Conservation (phyloP, 176 grass and related monocot genomes). For the Ensete glaucum region DNA sequence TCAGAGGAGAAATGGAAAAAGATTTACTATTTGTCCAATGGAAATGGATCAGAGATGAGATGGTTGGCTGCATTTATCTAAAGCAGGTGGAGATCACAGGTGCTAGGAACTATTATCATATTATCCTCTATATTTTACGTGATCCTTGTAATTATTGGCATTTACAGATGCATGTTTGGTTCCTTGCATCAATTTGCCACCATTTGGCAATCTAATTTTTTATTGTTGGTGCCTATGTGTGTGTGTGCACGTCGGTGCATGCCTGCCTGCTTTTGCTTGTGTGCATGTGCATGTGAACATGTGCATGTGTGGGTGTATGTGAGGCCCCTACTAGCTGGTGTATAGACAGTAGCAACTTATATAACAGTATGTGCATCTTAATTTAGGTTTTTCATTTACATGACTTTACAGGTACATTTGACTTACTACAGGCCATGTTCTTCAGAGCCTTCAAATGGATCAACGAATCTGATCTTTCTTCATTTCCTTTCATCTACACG, state of each 20-base stretch:
- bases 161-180: background rate
- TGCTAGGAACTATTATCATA: background rate
- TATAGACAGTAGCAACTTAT: background rate
- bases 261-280: background rate
- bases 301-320: background rate
- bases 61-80: conserved; percentile 90
- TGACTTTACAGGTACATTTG: background rate
- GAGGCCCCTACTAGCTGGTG: background rate
- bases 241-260: background rate
- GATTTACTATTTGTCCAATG: conserved; percentile 90
- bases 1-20: conserved; percentile 98
- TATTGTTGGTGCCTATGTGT: background rate
- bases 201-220: background rate
- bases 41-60: conserved; percentile 96
- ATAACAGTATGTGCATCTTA: background rate
- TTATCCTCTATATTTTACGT: background rate
- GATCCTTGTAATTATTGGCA: background rate
- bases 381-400: background rate
- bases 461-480: background rate
- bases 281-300: background rate
- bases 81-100: conserved; percentile 22
- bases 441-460: background rate
- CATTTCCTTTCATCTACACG: background rate
- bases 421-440: background rate
- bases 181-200: background rate